Base-by-base conservation (phyloP, 177 flowering plant species). In the Vitis hybrid region DNA sequence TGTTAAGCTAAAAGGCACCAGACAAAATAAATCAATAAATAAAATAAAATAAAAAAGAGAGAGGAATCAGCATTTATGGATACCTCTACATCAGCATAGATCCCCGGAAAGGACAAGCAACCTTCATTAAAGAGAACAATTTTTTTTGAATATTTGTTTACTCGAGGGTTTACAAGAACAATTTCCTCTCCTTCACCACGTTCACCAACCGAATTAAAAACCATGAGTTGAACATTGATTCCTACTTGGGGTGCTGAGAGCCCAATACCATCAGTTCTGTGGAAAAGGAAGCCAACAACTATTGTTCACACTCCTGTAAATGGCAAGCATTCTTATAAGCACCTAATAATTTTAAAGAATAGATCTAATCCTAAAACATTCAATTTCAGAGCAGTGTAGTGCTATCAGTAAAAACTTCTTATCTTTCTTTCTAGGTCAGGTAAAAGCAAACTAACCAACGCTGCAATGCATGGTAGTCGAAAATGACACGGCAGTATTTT, bases 201-300 rank as follows among this genome's bases (percentile, higher is more conserved):
- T 72, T 89, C 97, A 38, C 97, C 99, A 64, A 65, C 89, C 13
- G 92, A 86, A 75, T 94, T 94, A 76, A 94, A 96, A 54, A 96
- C 99, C 95, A 96, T 90, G 54, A 96, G 94, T 75, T 82, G 92
- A 59, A 96, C 92, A 82, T 92, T 96, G 8, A 92, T 72, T 72
- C 99, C 99, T 61, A 92, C 98, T 83, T 94, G 98, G 17, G 97
- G 97, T 57, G 98, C 98, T 7, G 98, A 88, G 66, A 95, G 97
- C 52, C 99, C 99, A 77, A 92, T 86, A 11, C 99, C 99, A 83
- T 95, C 98, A 73, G 97, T 95, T 83, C 98, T 95, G 92, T 59
- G 58, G 71, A 90, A 81, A 80, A 82, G 67, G 62, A 83, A 83
- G 78, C 61, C 82, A 81, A 81, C 69, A 82, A 81, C 66, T 76